These are phyloP conservation scores for Cryptococcus sp. DNA, from an alignment of 1,284 basidiomycete genomes.

Conservation along the genomic window DNA sequence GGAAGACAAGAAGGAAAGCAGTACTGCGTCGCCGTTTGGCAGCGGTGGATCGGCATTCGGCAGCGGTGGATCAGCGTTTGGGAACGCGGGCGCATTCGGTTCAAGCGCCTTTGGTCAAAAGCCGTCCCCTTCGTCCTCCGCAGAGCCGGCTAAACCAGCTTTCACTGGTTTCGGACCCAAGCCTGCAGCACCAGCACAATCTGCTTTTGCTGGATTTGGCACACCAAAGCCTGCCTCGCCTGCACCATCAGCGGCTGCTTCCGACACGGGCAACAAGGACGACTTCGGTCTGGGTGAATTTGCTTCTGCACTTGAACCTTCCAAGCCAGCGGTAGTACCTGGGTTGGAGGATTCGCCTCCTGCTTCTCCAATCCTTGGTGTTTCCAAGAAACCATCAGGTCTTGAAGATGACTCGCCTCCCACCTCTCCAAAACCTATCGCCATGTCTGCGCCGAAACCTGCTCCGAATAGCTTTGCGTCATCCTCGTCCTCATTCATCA, in stretches of 20 bases:
- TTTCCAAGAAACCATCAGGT: constrained; percentile 7
- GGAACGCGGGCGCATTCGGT: constrained; percentile 15
- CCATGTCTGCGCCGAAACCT: constrained; percentile 1
- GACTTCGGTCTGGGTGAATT: constrained; percentile 46
- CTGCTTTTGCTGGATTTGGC: constrained; percentile 28
- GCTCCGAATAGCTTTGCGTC: constrained; percentile 13
- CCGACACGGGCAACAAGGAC: constrained; percentile 10
- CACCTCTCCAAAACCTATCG: constrained; percentile 16
- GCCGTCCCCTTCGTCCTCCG: constrained; percentile 2
- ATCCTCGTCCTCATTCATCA: constrained; percentile 38
- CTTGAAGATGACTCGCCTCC: constrained; percentile 31
- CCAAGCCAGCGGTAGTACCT: constrained; percentile 24
- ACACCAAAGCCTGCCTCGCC: constrained; percentile 12
- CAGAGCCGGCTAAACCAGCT: background rate
- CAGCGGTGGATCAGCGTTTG: constrained; percentile 17
- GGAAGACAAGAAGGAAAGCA: background rate
- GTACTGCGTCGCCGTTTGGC: constrained; percentile 16
- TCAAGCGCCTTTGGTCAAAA: constrained; percentile 6
- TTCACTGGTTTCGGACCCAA: constrained; percentile 26
- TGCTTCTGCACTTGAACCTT: constrained; percentile 30
- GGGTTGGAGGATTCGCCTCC: constrained; percentile 41
- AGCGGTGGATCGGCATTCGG: constrained; percentile 23
- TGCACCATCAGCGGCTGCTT: background rate
- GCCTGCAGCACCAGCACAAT: constrained; percentile 12
- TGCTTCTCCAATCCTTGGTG: constrained; percentile 24